phyloP scores from a whole-genome alignment of 768 basidiomycete genomes.

The Psilocybe azurescens region DNA sequence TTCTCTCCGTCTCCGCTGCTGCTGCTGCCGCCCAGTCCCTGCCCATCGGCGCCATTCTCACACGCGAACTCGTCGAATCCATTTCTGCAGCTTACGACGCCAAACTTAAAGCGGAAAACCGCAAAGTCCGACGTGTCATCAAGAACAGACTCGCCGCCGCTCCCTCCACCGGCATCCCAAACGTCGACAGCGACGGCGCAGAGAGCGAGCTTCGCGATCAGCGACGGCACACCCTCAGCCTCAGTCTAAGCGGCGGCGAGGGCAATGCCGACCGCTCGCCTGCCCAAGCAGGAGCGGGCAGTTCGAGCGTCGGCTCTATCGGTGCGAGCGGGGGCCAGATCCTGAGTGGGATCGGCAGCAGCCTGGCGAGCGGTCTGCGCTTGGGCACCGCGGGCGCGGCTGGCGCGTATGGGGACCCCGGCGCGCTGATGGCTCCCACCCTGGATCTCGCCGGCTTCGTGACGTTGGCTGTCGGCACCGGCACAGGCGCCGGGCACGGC shows the following conservation, averaged over 20 bases:
- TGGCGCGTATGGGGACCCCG: slow-evolving; percentile 35
- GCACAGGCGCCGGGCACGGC: background rate
- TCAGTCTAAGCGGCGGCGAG: slow-evolving; percentile 12
- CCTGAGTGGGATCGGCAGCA: slow-evolving; percentile 43
- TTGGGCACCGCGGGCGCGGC: slow-evolving; percentile 22
- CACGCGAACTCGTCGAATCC: slow-evolving; percentile 48
- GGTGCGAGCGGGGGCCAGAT: slow-evolving; percentile 38
- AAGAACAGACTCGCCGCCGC: slow-evolving; percentile 62
- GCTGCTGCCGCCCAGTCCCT: slow-evolving; percentile 14
- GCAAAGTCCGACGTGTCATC: slow-evolving; percentile 66
- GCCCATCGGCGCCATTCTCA: slow-evolving; percentile 36
- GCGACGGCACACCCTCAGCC: slow-evolving; percentile 26
- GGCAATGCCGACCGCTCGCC: slow-evolving; percentile 9
- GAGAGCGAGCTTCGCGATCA: slow-evolving; percentile 29
- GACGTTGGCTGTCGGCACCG: slow-evolving; percentile 13
- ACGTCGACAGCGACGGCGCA: slow-evolving; percentile 23
- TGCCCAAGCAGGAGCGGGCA: slow-evolving; percentile 4
- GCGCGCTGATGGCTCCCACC: slow-evolving; percentile 49
- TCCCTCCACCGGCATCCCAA: background rate
- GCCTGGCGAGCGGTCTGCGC: slow-evolving; percentile 32
- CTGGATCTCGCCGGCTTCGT: slow-evolving; percentile 44
- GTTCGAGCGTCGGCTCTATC: slow-evolving; percentile 12
- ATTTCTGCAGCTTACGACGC: slow-evolving; percentile 56
- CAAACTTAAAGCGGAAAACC: slow-evolving; percentile 50
- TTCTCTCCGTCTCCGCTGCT: slow-evolving; percentile 20